phyloP scores from a whole-genome alignment of 176 grass and related monocot species.

The Poa pratensis region DNA sequence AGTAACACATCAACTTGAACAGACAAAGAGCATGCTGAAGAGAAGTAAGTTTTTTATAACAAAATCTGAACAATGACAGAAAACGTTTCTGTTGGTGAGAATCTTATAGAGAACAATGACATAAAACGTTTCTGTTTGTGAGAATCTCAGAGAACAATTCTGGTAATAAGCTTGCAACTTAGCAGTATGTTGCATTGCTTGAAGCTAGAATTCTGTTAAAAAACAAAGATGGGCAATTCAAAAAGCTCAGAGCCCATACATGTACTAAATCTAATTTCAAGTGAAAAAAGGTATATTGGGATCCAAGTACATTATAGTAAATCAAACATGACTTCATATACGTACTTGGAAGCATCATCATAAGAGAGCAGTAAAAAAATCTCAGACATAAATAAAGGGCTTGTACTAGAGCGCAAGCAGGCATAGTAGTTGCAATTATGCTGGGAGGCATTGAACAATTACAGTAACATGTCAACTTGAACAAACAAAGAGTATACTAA shows the following conservation, averaged over 20 bases:
- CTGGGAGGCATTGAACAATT: conserved; percentile 5
- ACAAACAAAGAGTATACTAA: background rate
- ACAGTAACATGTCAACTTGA: conserved; percentile 13
- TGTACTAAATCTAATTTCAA: conserved; percentile 11
- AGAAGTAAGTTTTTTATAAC: background rate
- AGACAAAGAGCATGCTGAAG: background rate
- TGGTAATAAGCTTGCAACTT: conserved; percentile 1
- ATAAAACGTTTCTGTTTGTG: background rate
- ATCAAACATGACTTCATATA: background rate
- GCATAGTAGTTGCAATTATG: background rate
- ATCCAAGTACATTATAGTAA: background rate
- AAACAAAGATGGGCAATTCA: background rate
- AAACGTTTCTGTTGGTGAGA: background rate
- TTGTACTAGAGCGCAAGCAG: background rate
- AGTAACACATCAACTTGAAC: conserved; percentile 18
- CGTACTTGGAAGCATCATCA: background rate
- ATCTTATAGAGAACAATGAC: background rate
- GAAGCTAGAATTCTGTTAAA: background rate
- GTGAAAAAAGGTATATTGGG: background rate
- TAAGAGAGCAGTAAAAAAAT: background rate
- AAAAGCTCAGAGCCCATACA: background rate
- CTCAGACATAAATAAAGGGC: conserved; percentile 24
- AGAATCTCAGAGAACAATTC: background rate
- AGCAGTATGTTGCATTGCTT: background rate
- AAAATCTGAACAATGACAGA: background rate